These are phyloP conservation scores for Ramularia endophylla DNA, from an alignment of 2,329 filamentous ascomycete genomes.

Conservation along the genomic window DNA sequence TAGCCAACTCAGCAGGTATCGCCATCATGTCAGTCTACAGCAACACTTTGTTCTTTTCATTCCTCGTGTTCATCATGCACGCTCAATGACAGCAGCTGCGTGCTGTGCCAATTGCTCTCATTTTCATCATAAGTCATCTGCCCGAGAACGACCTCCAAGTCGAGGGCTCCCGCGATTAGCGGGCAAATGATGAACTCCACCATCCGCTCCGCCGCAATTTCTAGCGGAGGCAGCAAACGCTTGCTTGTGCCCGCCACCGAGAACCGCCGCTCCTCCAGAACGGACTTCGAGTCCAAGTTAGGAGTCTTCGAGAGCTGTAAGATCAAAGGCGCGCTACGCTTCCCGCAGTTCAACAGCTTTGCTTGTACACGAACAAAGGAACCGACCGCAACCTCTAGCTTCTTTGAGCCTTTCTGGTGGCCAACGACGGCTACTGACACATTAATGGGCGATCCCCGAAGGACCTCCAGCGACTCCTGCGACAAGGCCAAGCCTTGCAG, in stretches of 20 bases:
- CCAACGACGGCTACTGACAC: slow-evolving; percentile 4
- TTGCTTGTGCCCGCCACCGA: slow-evolving; percentile 16
- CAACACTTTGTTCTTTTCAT: too few species aligned
- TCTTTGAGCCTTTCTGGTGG: not conserved
- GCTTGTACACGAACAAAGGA: slow-evolving; percentile 13
- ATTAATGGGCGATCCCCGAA: slow-evolving; percentile 13
- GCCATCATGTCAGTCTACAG: too few species aligned
- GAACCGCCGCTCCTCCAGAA: too few species aligned
- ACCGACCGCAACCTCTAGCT: slow-evolving; percentile 5
- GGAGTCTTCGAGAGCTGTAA: slow-evolving; percentile 6
- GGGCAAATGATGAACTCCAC: slow-evolving; percentile 22
- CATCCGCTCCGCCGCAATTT: slow-evolving; percentile 5
- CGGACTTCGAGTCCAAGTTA: too few species aligned
- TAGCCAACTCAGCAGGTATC: too few species aligned
- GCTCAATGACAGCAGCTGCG: not conserved
- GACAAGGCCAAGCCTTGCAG: slow-evolving; percentile 13
- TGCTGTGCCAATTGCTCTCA: slow-evolving; percentile 3
- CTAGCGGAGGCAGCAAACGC: slow-evolving; percentile 14
- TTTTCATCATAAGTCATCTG: slow-evolving; percentile 3
- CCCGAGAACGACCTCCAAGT: slow-evolving; percentile 15
- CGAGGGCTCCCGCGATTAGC: slow-evolving; percentile 16
- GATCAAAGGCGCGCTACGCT: slow-evolving; percentile 10
- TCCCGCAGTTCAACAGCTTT: slow-evolving; percentile 9
- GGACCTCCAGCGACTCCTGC: slow-evolving; percentile 10
- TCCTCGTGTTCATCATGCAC: slow-evolving; percentile 1